These are phyloP conservation scores for Pisolithus microcarpus DNA, from an alignment of 768 basidiomycete genomes.

Conservation along the genomic window DNA sequence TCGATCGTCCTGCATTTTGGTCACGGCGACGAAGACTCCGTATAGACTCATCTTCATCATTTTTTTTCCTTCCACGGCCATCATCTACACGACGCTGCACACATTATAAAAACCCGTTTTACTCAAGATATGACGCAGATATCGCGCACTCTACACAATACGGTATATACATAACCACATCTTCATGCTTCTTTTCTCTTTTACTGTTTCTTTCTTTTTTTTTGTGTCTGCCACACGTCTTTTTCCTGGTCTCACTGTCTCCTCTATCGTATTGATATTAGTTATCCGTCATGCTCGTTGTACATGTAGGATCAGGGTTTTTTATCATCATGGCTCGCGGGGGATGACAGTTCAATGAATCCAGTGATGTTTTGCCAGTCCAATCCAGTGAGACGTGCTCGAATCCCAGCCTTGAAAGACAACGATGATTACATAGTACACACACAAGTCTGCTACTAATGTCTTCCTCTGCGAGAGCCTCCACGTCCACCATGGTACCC, in stretches of 20 bases:
- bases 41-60: background rate
- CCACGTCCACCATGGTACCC: slow-evolving; percentile 29
- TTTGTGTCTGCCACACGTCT: background rate
- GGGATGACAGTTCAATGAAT: no score
- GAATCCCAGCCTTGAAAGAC: background rate
- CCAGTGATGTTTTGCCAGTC: no score
- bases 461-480: slow-evolving; percentile 26
- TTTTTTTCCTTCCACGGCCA: no score
- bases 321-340: no score
- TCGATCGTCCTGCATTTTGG: background rate
- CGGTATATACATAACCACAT: background rate
- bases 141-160: background rate
- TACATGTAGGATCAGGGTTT: background rate
- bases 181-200: background rate
- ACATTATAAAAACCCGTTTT: no score
- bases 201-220: no score
- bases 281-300: background rate
- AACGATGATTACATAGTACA: background rate
- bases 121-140: background rate
- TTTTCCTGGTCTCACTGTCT: background rate
- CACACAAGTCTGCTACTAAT: background rate
- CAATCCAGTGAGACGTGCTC: no score
- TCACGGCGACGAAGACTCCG: background rate
- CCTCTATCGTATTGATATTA: background rate
- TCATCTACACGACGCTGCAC: background rate